Conservation (phyloP, 2,329 filamentous ascomycete species). For the Exophiala mesophila region DNA sequence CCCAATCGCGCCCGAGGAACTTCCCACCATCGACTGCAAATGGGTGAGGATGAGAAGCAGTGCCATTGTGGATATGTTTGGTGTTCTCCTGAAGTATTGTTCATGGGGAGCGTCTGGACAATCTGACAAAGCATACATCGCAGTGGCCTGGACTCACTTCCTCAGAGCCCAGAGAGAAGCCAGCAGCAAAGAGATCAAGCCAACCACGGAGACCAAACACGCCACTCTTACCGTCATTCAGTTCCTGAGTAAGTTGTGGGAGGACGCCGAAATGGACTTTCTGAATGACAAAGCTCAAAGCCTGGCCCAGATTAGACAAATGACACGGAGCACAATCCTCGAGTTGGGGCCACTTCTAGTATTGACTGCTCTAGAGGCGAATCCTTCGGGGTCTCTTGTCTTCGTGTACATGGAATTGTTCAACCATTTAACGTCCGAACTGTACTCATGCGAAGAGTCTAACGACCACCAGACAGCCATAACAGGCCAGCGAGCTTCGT, state of each 20-base stretch:
- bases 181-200: constrained; percentile 80
- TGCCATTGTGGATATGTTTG: constrained; percentile 59
- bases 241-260: constrained; percentile 67
- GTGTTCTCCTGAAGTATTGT: constrained; percentile 48
- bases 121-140: constrained; percentile 44
- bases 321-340: constrained; percentile 47
- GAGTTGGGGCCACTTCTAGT: constrained; percentile 47
- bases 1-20: constrained; percentile 62
- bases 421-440: constrained; percentile 1
- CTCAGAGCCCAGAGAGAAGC: constrained; percentile 56
- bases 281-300: constrained; percentile 38
- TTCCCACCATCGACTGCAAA: constrained; percentile 77
- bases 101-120: constrained; percentile 38
- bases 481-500: constrained; percentile 1
- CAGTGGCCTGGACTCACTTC: constrained; percentile 59
- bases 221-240: constrained; percentile 70
- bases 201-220: constrained; percentile 74
- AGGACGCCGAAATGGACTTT: constrained; percentile 41
- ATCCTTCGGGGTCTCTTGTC: not conserved
- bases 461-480: not conserved
- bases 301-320: constrained; percentile 48
- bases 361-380: constrained; percentile 7
- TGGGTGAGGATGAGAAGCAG: constrained; percentile 74
- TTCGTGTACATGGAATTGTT: constrained; percentile 8
- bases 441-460: constrained; percentile 3